Evolutionary conservation across 1,284 basidiomycete genomes (phyloP), one percentile per base, ranked within the genome.

Genomic region (Rhodotorula mucilaginosa): DNA sequence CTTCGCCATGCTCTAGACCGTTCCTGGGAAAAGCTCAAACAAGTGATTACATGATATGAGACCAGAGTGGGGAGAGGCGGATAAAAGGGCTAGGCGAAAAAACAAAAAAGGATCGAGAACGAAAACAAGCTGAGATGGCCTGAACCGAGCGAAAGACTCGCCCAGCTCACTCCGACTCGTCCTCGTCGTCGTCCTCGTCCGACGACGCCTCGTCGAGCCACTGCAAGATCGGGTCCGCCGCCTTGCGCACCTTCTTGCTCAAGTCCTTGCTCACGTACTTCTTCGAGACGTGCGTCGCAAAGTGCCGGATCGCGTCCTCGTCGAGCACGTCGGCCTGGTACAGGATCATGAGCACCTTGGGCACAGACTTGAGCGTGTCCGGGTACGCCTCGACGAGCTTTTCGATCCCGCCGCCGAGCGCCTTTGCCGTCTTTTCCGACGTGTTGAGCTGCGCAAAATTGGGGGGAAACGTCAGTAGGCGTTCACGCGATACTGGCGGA

Each of bases 241-340:
- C 93, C 84, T 96, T 94, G 77, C 96, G 21, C 29, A 60, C 64
- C 57, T 60, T 60, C 67, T 51, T 54, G 18, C 31, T 12, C 48
- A 67, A 10, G 61, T 61, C 61, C 61, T 61, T 61, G 31, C 48
- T 49, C n/a, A 47, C 61, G 31, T 61, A 61, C 61, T 76, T 97
- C 86, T 93, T 97, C 83, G 90, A 92, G 78, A 97, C 93, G 79
- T 98, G 96, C 10, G 92, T 97, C 47, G 94, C 95, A 95, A 95
- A 99, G 76, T 94, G 88, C 63, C 86, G 88, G 74, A 94, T 85
- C 23, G 97, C 86, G 46, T 93, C 93, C 81, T 99, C 96, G 26
- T 97, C 94, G 60, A 99, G 83, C 29, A 97, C 85, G 78, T 99
- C 96, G 61, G 86, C 87, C 82, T 99, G 95, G 83, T 98, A 99